phyloP scores from a whole-genome alignment of 73 alveolate genomes.

The Uronychia setigera region DNA sequence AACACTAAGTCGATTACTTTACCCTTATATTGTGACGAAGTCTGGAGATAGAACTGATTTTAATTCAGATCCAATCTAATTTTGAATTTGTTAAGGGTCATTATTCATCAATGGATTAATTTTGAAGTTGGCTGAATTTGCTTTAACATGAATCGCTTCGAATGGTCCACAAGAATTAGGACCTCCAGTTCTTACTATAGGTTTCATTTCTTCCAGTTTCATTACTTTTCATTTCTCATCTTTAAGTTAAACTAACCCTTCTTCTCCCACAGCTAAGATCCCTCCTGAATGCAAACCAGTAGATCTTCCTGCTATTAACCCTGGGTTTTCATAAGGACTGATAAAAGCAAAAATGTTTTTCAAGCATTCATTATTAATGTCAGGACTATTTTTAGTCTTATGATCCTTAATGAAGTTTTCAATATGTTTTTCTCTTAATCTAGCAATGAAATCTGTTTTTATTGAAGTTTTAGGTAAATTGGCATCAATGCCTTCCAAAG shows the following conservation, averaged over 20 bases:
- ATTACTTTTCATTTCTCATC: background rate
- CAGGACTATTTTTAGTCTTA: background rate
- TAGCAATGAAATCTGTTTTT: background rate
- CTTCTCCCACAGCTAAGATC: background rate
- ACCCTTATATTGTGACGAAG: no score
- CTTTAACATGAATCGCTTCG: no score
- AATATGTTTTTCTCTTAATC: background rate
- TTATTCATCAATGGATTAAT: no score
- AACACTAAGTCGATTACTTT: no score
- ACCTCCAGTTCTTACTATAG: background rate
- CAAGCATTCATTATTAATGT: background rate
- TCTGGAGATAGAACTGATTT: no score
- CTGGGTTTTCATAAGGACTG: background rate
- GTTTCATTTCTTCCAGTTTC: background rate
- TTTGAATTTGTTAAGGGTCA: no score
- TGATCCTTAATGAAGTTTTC: background rate
- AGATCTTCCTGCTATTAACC: background rate
- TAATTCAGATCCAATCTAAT: no score
- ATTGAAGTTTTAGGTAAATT: background rate
- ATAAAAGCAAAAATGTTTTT: background rate
- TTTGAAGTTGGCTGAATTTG: no score
- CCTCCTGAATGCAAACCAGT: background rate
- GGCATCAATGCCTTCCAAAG: background rate
- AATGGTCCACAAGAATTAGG: background rate
- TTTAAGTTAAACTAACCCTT: no score